Evolutionary conservation across 2,329 filamentous ascomycete species (phyloP).

Genomic region (Rachicladosporium sp.): DNA sequence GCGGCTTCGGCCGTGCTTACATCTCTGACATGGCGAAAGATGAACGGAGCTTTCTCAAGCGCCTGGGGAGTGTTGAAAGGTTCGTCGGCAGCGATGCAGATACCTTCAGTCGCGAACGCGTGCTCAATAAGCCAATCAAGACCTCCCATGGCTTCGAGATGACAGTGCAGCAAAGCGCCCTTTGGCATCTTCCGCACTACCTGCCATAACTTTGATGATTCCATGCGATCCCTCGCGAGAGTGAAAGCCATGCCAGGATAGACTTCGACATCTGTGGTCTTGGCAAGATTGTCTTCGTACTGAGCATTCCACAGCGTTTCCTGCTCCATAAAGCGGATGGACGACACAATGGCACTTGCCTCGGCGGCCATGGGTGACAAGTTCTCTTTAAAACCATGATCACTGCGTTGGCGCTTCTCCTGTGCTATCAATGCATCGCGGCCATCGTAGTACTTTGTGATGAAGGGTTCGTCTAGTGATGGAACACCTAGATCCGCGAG

Average conservation of each 20-base stretch:
- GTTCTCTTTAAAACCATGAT: constrained; percentile 57
- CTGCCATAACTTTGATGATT: constrained; percentile 70
- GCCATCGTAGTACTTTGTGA: constrained; percentile 69
- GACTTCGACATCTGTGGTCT: constrained; percentile 48
- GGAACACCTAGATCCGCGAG: constrained; percentile 20
- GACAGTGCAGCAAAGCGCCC: constrained; percentile 72
- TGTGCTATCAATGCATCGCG: constrained; percentile 64
- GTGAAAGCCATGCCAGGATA: constrained; percentile 92
- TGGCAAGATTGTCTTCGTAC: constrained; percentile 57
- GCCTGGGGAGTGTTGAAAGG: constrained; percentile 44
- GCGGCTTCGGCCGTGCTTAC: constrained; percentile 27
- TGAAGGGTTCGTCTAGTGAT: constrained; percentile 54
- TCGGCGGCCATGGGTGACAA: constrained; percentile 67
- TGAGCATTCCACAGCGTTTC: constrained; percentile 62
- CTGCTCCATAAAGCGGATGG: constrained; percentile 68
- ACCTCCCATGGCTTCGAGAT: constrained; percentile 85
- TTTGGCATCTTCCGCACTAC: constrained; percentile 83
- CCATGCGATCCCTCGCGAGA: constrained; percentile 74
- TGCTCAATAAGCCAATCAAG: constrained; percentile 66
- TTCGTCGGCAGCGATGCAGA: constrained; percentile 53
- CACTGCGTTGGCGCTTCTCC: constrained; percentile 71
- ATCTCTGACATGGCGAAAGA: constrained; percentile 45
- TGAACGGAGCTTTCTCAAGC: constrained; percentile 44
- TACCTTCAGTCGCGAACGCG: constrained; percentile 58
- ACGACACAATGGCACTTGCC: constrained; percentile 67